Percentiles rank a stretch among this genome's conserved stretches.
Evolutionary conservation across 1,284 basidiomycete genomes (phyloP).

Genomic region (Microbotryum scabiosae): DNA sequence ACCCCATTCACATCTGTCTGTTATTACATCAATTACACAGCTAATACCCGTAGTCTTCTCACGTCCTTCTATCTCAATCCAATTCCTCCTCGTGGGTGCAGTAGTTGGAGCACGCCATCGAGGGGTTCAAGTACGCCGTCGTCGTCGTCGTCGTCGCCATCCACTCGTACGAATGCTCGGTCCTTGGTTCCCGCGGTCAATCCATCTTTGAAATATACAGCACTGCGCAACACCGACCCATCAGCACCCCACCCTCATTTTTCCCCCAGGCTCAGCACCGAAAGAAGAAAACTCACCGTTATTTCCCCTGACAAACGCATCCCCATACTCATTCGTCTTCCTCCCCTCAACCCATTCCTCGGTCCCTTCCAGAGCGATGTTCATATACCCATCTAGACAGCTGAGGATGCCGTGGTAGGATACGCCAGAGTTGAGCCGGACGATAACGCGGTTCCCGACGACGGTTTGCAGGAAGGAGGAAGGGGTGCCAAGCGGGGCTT

Average conservation of each 20-base stretch:
- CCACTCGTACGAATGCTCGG: too few relatives aligned
- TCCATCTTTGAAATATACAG: conserved; percentile 12
- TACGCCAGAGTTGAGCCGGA: conserved; percentile 87
- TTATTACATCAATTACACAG: too few relatives aligned
- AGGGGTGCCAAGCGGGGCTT: conserved; percentile 17
- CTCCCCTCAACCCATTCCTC: conserved; percentile 88
- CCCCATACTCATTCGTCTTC: conserved; percentile 60
- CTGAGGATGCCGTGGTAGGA: conserved; percentile 93
- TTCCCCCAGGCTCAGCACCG: too few relatives aligned
- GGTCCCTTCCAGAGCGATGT: conserved; percentile 94
- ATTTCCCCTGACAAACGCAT: conserved; percentile 61
- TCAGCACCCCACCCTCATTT: too few relatives aligned
- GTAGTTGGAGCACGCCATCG: too few relatives aligned
- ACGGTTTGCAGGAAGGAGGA: conserved; percentile 46
- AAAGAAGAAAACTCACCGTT: conserved; percentile 85
- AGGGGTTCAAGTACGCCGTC: too few relatives aligned
- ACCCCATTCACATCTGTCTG: too few relatives aligned
- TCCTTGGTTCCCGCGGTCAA: too few relatives aligned
- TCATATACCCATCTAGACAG: conserved; percentile 89
- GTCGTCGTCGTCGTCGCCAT: too few relatives aligned
- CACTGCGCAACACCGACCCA: neutral
- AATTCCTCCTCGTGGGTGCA: too few relatives aligned
- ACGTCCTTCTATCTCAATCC: too few relatives aligned
- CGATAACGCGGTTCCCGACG: conserved; percentile 89
- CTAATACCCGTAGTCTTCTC: too few relatives aligned